Evolutionary conservation across 129 eudicot species (phyloP).

Genomic region (Scalesia atractyloides): DNA sequence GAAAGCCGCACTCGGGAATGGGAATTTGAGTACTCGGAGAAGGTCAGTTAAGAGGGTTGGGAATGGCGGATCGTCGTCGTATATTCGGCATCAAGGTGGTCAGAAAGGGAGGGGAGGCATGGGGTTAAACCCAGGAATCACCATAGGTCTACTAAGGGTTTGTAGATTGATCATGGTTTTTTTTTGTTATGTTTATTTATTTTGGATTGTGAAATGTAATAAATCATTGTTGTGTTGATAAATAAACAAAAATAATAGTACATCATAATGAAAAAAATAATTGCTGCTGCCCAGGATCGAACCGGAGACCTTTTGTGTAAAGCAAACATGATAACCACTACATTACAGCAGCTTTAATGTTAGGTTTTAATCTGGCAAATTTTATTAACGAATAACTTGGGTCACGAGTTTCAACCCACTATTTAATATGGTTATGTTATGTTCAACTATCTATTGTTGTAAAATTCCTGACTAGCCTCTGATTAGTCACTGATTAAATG

Average conservation of each 20-base stretch:
- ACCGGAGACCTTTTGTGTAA: slow-evolving; percentile 48
- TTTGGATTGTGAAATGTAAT: slow-evolving; percentile 17
- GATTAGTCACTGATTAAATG: too few species aligned
- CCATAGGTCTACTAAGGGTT: slow-evolving; percentile 36
- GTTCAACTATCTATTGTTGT: too few species aligned
- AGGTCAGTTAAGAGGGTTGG: slow-evolving; percentile 45
- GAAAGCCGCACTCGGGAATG: slow-evolving; percentile 58
- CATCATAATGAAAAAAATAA: not conserved
- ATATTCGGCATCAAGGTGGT: slow-evolving; percentile 45
- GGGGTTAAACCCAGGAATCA: slow-evolving; percentile 39
- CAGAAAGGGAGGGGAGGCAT: slow-evolving; percentile 38
- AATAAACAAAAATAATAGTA: not conserved
- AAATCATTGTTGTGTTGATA: slow-evolving; percentile 12
- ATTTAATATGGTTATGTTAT: too few species aligned
- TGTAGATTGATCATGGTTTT: slow-evolving; percentile 6
- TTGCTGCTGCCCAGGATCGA: slow-evolving; percentile 43
- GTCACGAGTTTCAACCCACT: too few species aligned
- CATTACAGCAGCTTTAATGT: slow-evolving; percentile 23
- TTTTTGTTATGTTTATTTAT: not conserved
- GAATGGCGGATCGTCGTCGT: slow-evolving; percentile 40
- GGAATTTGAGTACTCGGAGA: slow-evolving; percentile 41
- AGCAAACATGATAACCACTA: slow-evolving; percentile 48
- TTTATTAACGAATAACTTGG: too few species aligned
- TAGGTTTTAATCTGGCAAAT: too few species aligned
- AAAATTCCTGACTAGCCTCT: too few species aligned